A percentile compares a stretch with the other conserved stretches of the same genome.
phyloP scores from a whole-genome alignment of 2,329 filamentous ascomycete species.

The Cadophora malorum region DNA sequence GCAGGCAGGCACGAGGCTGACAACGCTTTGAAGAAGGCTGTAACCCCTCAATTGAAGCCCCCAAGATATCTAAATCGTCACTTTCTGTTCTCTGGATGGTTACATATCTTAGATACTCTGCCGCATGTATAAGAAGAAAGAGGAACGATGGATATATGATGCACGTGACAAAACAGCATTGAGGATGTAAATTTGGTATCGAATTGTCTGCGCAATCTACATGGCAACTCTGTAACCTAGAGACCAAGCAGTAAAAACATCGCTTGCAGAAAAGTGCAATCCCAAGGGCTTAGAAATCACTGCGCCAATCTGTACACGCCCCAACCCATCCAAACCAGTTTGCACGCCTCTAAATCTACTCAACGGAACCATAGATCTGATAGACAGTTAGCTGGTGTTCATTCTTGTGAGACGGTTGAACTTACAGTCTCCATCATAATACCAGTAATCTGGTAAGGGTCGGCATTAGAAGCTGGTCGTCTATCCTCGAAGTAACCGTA shows the following conservation, averaged over 20 bases:
- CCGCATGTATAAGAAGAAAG: not conserved
- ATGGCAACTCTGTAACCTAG: slow-evolving; percentile 29
- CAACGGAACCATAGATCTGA: slow-evolving; percentile 44
- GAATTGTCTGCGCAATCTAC: slow-evolving; percentile 38
- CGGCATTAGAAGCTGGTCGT: slow-evolving; percentile 83
- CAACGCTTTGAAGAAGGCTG: slow-evolving; percentile 15
- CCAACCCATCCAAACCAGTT: slow-evolving; percentile 21
- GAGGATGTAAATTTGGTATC: slow-evolving; percentile 30
- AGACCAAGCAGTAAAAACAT: slow-evolving; percentile 33
- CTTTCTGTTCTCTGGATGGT: not conserved
- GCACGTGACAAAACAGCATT: slow-evolving; percentile 2
- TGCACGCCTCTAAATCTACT: slow-evolving; percentile 27
- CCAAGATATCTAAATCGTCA: not conserved
- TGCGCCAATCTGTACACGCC: slow-evolving; percentile 34
- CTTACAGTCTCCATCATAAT: slow-evolving; percentile 48
- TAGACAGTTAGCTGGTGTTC: slow-evolving; percentile 30
- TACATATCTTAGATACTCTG: not conserved
- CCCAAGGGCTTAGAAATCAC: slow-evolving; percentile 31
- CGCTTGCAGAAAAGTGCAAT: slow-evolving; percentile 37
- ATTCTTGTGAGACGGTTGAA: not conserved
- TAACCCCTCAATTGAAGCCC: slow-evolving; percentile 5
- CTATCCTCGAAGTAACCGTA: slow-evolving; percentile 95
- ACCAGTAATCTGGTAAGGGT: slow-evolving; percentile 74
- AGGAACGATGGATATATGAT: not conserved
- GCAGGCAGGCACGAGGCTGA: slow-evolving; percentile 11